phyloP scores from a whole-genome alignment of 495 filamentous ascomycete species.

The Chlorociboria aeruginascens region DNA sequence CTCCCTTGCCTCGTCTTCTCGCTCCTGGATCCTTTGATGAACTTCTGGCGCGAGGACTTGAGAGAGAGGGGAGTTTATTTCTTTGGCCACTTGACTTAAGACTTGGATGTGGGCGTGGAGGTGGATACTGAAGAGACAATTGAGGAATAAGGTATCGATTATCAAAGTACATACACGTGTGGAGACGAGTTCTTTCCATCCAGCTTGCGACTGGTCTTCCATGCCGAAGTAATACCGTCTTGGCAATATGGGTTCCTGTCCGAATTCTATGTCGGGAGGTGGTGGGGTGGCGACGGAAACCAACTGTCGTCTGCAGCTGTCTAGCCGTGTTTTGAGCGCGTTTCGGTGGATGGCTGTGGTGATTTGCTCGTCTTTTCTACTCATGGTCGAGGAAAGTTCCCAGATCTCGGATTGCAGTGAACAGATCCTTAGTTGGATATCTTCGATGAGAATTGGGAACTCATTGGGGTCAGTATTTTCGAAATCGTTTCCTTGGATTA shows the following conservation, averaged over 20 bases:
- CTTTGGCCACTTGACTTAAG: slow-evolving; percentile 12
- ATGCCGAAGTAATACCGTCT: slow-evolving; percentile 10
- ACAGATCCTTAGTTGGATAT: slow-evolving; percentile 18
- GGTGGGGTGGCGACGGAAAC: slow-evolving; percentile 6
- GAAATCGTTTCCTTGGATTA: slow-evolving; percentile 5
- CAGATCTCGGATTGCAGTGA: slow-evolving; percentile 8
- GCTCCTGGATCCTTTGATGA: background rate
- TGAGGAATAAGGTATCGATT: slow-evolving; percentile 15
- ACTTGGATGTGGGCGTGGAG: slow-evolving; percentile 14
- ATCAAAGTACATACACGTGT: slow-evolving; percentile 7
- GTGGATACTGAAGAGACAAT: slow-evolving; percentile 17
- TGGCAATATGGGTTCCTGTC: slow-evolving; percentile 2
- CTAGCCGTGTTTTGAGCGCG: slow-evolving; percentile 7
- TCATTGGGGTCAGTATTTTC: background rate
- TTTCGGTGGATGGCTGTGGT: slow-evolving; percentile 3
- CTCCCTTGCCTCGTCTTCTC: background rate
- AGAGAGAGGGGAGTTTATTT: background rate
- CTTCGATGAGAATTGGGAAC: slow-evolving; percentile 15
- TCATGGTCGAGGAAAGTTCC: background rate
- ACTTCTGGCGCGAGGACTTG: background rate
- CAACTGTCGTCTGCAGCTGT: slow-evolving; percentile 3
- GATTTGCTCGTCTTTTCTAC: background rate
- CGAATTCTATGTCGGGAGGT: background rate
- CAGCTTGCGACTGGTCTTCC: slow-evolving; percentile 9
- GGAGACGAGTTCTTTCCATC: slow-evolving; percentile 4